Base-by-base conservation (phyloP, 306 rosid species). In the Prunus fruticosa region DNA sequence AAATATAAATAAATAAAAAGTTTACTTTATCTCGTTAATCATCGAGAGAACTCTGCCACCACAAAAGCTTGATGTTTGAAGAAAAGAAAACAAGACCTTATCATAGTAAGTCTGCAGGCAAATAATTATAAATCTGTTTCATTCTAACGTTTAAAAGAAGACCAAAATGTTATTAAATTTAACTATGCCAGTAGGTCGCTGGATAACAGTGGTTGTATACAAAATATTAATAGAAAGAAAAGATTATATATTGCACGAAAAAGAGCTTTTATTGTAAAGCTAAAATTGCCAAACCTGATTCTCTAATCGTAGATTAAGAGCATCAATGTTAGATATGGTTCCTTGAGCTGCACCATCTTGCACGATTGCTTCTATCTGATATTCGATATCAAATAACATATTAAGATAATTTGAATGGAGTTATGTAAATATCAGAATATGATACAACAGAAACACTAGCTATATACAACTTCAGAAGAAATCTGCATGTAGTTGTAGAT, bases 351-450 rank as follows among this genome's bases (percentile, higher is more conserved):
- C 49, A 27, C 77, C 82, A 80, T 90, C 93, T 80, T 90, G 97
- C 80, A 81, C 89, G 54, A 95, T 92, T 28, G 93, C 96, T 82
- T 95, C 98, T 82, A 92, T 85, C 98, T 95, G 91, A 78, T 60
- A 74, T 71, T 75, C 63, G 46, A 71, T 63, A 84, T 56, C 57
- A 75, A 74, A 20, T 11, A 56, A 56, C 20, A 52, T 19, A 6
- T 2, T 0, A 68, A 67, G 70, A 47, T 8, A 46, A 43, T 38
- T n/a, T 22, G 47, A 56, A 38, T 41, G 53, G n/a, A 72, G 22
- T 57, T 20, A 7, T 23, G n/a, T 53, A 53, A 62, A 13, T 14
- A 20, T 11, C 49, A 50, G n/a, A 69, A 50, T 18, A 52, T 16
- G 13, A 70, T 22, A 2, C 46, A 70, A 30, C 3, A 1, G 9